Evolutionary conservation across 1,139 yeast species (phyloP).

Genomic region (Kodamaea arcana): DNA sequence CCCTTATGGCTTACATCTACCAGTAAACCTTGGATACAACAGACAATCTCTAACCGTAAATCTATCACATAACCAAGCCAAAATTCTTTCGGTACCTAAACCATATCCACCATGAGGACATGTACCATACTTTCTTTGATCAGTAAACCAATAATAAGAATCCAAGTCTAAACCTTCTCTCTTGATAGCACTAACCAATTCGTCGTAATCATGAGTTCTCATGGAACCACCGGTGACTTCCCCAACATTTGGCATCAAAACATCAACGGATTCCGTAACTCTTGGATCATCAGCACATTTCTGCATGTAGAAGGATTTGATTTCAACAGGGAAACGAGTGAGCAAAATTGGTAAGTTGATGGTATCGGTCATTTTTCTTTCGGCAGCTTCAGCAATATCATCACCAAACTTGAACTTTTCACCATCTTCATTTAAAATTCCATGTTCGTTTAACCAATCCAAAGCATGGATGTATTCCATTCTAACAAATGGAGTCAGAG

Average conservation of each 20-base stretch:
- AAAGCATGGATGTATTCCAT: slow-evolving; percentile 88
- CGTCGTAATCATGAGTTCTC: slow-evolving; percentile 86
- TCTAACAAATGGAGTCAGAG: slow-evolving; percentile 83
- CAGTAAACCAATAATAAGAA: slow-evolving; percentile 92
- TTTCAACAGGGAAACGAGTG: slow-evolving; percentile 92
- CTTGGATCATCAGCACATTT: slow-evolving; percentile 85
- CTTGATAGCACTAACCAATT: slow-evolving; percentile 82
- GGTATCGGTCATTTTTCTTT: slow-evolving; percentile 95
- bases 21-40: slow-evolving; percentile 94
- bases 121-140: slow-evolving; percentile 94
- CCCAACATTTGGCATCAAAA: slow-evolving; percentile 97
- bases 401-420: slow-evolving; percentile 93
- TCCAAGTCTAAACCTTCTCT: slow-evolving; percentile 82
- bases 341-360: slow-evolving; percentile 89
- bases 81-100: slow-evolving; percentile 93
- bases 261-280: slow-evolving; percentile 97
- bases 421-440: slow-evolving; percentile 90
- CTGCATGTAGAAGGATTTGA: slow-evolving; percentile 97
- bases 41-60: slow-evolving; percentile 98
- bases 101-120: slow-evolving; percentile 99
- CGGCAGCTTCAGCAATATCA: slow-evolving; percentile 99
- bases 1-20: slow-evolving; percentile 86
- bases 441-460: slow-evolving; percentile 95
- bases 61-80: slow-evolving; percentile 97
- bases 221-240: slow-evolving; percentile 98